Percentiles rank a stretch among this genome's conserved stretches.
Evolutionary conservation across 2,329 filamentous ascomycete species (phyloP).

Genomic region (Stylonectria norvegica): DNA sequence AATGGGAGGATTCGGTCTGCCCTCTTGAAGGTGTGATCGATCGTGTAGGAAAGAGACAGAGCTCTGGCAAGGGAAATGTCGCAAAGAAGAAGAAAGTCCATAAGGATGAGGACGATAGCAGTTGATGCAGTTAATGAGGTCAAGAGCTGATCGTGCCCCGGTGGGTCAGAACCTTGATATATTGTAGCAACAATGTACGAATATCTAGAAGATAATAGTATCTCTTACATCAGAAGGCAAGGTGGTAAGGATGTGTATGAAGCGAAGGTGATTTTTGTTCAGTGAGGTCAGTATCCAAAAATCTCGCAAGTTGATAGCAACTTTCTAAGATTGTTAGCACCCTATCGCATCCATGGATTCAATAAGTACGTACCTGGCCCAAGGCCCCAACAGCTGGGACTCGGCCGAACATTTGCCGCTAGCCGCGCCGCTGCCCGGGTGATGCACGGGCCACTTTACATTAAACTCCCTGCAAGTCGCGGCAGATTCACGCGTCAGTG

Average conservation of each 20-base stretch:
- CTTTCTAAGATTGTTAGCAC: too few species aligned
- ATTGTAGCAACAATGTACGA: too few species aligned
- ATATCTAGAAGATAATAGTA: too few species aligned
- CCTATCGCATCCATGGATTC: too few species aligned
- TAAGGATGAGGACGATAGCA: slow-evolving; percentile 14
- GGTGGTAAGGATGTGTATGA: too few species aligned
- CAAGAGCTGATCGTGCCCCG: too few species aligned
- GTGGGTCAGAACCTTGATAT: too few species aligned
- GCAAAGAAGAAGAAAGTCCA: slow-evolving; percentile 14
- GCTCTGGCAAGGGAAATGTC: slow-evolving; percentile 19
- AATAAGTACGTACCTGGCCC: too few species aligned
- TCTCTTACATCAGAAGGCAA: too few species aligned
- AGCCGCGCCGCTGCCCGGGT: slow-evolving; percentile 8
- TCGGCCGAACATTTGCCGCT: slow-evolving; percentile 1
- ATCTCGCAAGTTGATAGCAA: too few species aligned
- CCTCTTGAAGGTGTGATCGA: slow-evolving; percentile 24
- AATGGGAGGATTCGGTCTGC: slow-evolving; percentile 21
- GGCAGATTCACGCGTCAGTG: slow-evolving; percentile 20
- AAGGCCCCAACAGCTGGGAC: too few species aligned
- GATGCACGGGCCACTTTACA: slow-evolving; percentile 17
- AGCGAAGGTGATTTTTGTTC: too few species aligned
- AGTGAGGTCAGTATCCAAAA: background rate
- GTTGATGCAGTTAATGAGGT: slow-evolving; percentile 15
- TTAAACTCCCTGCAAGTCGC: slow-evolving; percentile 27
- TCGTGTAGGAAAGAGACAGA: slow-evolving; percentile 22